phyloP scores from a whole-genome alignment of 1,139 yeast species.

The Sugiyamaella pinicola region DNA sequence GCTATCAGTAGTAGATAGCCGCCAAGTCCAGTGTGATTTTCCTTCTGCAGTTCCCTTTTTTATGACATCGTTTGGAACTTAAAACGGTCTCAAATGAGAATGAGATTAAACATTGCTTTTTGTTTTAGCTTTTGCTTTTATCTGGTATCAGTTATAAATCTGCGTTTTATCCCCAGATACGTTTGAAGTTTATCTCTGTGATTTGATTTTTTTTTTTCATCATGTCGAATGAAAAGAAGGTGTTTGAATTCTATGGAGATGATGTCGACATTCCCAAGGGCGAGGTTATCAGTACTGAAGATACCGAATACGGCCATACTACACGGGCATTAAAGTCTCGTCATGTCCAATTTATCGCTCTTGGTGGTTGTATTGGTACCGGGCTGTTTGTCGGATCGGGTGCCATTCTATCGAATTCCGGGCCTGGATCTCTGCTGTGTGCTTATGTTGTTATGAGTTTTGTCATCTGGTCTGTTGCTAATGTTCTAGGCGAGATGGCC shows the following conservation, averaged over 20 bases:
- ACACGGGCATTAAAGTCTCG: slow-evolving; percentile 53
- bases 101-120: not conserved
- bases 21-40: not conserved
- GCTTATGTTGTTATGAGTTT: slow-evolving; percentile 57
- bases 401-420: slow-evolving; percentile 56
- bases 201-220: not conserved
- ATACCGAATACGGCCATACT: slow-evolving; percentile 22
- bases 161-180: not conserved
- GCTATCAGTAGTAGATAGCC: no score
- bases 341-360: slow-evolving; percentile 80
- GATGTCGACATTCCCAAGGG: slow-evolving; percentile 11
- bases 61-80: not conserved
- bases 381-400: slow-evolving; percentile 74
- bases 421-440: slow-evolving; percentile 66
- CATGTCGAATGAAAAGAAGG: slow-evolving; percentile 3
- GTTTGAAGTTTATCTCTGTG: not conserved
- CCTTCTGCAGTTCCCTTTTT: not conserved
- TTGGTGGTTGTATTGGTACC: slow-evolving; percentile 87
- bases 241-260: slow-evolving; percentile 9
- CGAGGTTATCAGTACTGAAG: not conserved
- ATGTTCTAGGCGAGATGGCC: slow-evolving; percentile 63
- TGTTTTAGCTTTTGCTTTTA: not conserved
- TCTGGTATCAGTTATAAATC: not conserved
- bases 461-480: slow-evolving; percentile 59
- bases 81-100: not conserved